Evolutionary conservation across 2,329 filamentous ascomycete species (phyloP), one percentile per base, ranked within the genome.

Genomic region (Colletotrichum sp.): DNA sequence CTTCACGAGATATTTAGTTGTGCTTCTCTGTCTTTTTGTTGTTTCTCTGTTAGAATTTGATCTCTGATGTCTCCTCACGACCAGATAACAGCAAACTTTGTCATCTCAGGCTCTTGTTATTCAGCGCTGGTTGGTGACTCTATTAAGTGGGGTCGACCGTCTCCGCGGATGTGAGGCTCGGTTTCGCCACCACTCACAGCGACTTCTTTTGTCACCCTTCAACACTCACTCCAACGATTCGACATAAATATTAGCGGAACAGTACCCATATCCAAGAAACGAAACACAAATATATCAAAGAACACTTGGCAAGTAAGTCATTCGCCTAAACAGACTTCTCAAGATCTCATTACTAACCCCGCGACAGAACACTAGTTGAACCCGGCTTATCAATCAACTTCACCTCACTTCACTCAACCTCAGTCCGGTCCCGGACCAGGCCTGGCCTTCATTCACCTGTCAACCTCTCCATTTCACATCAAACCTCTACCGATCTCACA

Each of bases 351-450:
- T 4, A 55, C 36, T 74, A 28, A 72, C 61, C 13, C n/a, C 11
- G 32, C 16, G 25, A 34, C 15, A 68, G 69, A 57, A 28, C 15
- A 36, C 65, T 25, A 32, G 6, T 44, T 68, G 15, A 44, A 11
- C 27, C 44, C 59, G 59, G 74, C 74, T 76, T 76, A 76, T 76
- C 74, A 76, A 76, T 76, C 74, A 76, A 65, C 69, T 25, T 65
- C 32, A 65, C 60, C 32, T 74, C 59, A 48, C 32, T 65, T 74
- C 59, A 48, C 32, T 65, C 65, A 34, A 44, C 48, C 44, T 64
- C 44, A 73, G 34, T 64, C 74, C 70, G 74, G 72, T 76, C 15
- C 74, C 67, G 71, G 74, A 63, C 65, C 39, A 44, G 2, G 8
- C 30, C 55, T 7, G 27, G 48, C 57, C 48, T 60, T 8, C 2